A percentile compares a stretch with the other conserved stretches of the same genome.
Conservation (phyloP, 495 filamentous ascomycete genomes). For the Penicillium waksmanii region DNA sequence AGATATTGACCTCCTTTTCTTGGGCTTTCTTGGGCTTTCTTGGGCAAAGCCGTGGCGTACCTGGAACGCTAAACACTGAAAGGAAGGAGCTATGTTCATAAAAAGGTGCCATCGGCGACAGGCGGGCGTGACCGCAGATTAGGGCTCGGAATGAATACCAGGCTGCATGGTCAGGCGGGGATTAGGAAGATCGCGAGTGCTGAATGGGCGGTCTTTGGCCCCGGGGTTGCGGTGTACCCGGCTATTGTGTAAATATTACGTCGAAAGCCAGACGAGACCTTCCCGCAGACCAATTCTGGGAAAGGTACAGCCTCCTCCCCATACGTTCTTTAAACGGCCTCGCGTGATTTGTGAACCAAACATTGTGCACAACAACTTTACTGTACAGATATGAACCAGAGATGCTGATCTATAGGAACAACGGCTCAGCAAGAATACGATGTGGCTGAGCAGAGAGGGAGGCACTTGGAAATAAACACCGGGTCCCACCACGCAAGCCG, state of each 20-base stretch:
- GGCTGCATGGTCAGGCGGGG: background rate
- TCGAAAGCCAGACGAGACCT: background rate
- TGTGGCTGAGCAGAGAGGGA: conserved; percentile 9
- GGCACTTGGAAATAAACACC: background rate
- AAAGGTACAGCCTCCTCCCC: background rate
- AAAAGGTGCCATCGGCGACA: background rate
- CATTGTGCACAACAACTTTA: background rate
- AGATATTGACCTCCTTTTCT: conserved; percentile 3
- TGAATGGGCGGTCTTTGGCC: background rate
- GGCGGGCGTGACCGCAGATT: conserved; percentile 5
- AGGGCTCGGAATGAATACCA: background rate
- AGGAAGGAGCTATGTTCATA: conserved; percentile 1
- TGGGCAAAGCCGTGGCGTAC: background rate
- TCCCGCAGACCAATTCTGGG: background rate
- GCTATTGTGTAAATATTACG: conserved; percentile 1
- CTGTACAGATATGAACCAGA: conserved; percentile 5
- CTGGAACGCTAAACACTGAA: background rate
- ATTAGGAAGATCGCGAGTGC: background rate
- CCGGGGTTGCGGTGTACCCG: background rate
- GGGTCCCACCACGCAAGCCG: background rate
- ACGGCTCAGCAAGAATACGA: background rate
- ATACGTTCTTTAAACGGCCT: background rate
- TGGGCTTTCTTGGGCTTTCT: background rate
- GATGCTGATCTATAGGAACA: background rate
- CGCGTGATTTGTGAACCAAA: conserved; percentile 1